A percentile compares a stretch with the other conserved stretches of the same genome.
Evolutionary conservation across 352 stramenopile species (phyloP).

Genomic region (Pilasporangium apinafurcum): DNA sequence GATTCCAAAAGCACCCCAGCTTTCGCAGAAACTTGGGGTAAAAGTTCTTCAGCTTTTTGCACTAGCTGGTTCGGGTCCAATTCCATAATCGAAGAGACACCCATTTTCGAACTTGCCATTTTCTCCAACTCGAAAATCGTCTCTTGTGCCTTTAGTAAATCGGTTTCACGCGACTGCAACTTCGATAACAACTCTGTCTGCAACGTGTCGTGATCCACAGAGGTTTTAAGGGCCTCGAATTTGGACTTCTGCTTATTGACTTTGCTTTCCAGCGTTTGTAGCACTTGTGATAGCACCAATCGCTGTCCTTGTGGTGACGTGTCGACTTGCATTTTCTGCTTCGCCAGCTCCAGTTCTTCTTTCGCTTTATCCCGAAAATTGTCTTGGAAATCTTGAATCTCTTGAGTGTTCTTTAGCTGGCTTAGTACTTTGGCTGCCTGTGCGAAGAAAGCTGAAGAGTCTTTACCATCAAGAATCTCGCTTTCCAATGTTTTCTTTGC

Average conservation of each 20-base stretch:
- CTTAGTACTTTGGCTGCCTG: slow-evolving; percentile 51
- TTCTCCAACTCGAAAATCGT: slow-evolving; percentile 46
- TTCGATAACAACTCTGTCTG: slow-evolving; percentile 37
- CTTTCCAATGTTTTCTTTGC: slow-evolving; percentile 58
- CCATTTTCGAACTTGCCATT: slow-evolving; percentile 49
- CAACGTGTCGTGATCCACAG: slow-evolving; percentile 30
- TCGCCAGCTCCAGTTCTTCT: slow-evolving; percentile 27
- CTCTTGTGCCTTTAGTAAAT: slow-evolving; percentile 54
- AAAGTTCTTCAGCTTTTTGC: slow-evolving; percentile 51
- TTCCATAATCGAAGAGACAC: slow-evolving; percentile 44
- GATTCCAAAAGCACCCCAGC: slow-evolving; percentile 49
- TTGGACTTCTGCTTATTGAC: slow-evolving; percentile 33
- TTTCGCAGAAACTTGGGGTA: slow-evolving; percentile 50
- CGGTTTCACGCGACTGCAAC: slow-evolving; percentile 50
- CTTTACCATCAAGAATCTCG: slow-evolving; percentile 58
- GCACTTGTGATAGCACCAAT: slow-evolving; percentile 57
- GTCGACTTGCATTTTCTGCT: slow-evolving; percentile 19
- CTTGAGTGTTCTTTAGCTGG: slow-evolving; percentile 51
- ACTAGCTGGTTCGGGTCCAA: slow-evolving; percentile 52
- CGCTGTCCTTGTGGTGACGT: slow-evolving; percentile 19
- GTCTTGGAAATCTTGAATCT: slow-evolving; percentile 44
- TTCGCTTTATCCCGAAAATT: slow-evolving; percentile 37
- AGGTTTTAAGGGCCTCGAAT: slow-evolving; percentile 29
- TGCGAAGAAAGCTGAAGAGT: slow-evolving; percentile 54
- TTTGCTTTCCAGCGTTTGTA: slow-evolving; percentile 50